These are phyloP conservation scores for Eustoma russellianum DNA, from an alignment of 257 asterid genomes.

Conservation along the genomic window DNA sequence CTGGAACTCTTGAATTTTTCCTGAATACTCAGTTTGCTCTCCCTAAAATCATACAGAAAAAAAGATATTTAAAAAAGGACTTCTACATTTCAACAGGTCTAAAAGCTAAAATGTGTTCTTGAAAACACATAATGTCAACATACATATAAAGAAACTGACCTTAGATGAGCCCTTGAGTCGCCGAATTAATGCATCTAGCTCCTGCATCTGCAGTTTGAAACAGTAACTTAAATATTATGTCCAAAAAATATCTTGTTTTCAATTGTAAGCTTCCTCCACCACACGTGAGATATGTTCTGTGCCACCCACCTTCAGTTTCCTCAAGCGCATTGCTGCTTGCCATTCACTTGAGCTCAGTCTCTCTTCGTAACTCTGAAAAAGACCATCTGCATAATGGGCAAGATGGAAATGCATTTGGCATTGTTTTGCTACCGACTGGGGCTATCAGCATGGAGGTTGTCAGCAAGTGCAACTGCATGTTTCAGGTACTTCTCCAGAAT, in stretches of 20 bases:
- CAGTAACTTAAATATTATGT: not conserved
- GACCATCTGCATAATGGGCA: slow-evolving; percentile 95
- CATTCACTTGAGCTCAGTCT: slow-evolving; percentile 90
- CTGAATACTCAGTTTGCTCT: slow-evolving; percentile 64
- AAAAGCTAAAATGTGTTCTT: not conserved
- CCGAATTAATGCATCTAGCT: slow-evolving; percentile 75
- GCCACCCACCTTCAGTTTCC: slow-evolving; percentile 66
- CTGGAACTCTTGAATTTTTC: slow-evolving; percentile 76
- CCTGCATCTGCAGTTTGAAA: slow-evolving; percentile 53
- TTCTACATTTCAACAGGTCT: not conserved
- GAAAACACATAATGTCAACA: not conserved
- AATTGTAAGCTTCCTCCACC: not conserved
- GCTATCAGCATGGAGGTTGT: slow-evolving; percentile 41
- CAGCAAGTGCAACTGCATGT: slow-evolving; percentile 82
- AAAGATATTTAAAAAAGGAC: not conserved
- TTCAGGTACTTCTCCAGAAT: slow-evolving; percentile 89
- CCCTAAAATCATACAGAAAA: slow-evolving; percentile 45
- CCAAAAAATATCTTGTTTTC: not conserved
- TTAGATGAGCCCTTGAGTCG: slow-evolving; percentile 66
- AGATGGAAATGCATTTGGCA: slow-evolving; percentile 97
- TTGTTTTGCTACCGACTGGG: slow-evolving; percentile 52
- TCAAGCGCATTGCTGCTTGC: slow-evolving; percentile 82
- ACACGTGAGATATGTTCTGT: not conserved
- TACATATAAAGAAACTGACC: slow-evolving; percentile 26
- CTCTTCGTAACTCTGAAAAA: slow-evolving; percentile 87